Percentiles rank a stretch among this genome's conserved stretches.
phyloP scores from a whole-genome alignment of 495 filamentous ascomycete species.

The Cercophora scortea region DNA sequence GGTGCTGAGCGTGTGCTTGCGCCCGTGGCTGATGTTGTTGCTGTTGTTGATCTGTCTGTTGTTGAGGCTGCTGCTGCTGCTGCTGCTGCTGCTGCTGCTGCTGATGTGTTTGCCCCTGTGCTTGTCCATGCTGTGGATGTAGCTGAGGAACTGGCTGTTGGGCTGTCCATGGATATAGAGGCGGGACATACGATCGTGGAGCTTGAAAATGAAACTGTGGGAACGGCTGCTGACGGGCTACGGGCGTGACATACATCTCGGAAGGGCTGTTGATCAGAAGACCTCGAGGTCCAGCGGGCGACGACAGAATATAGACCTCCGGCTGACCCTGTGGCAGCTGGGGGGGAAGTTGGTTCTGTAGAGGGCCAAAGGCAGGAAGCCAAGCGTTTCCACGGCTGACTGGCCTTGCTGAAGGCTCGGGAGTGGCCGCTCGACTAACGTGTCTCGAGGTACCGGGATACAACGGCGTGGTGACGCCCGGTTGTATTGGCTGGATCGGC shows the following conservation, averaged over 20 bases:
- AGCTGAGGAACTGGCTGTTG: neutral
- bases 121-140: neutral
- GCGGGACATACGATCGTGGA: neutral
- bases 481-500: conserved; percentile 29
- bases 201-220: neutral
- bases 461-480: conserved; percentile 33
- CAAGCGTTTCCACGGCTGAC: conserved; percentile 10
- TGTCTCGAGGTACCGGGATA: conserved; percentile 25
- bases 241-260: conserved; percentile 38
- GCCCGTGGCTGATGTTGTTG: neutral
- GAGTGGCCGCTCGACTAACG: conserved; percentile 35
- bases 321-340: conserved; percentile 22
- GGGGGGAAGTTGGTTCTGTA: conserved; percentile 5
- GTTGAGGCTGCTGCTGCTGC: conserved; percentile 12
- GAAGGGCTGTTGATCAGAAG: conserved; percentile 41
- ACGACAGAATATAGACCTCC: conserved; percentile 54
- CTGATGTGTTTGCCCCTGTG: conserved; percentile 5
- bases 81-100: neutral
- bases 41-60: conserved; percentile 16
- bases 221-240: neutral
- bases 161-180: neutral
- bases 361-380: neutral
- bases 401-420: conserved; percentile 24
- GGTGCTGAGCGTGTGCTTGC: neutral
- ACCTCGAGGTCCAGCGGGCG: conserved; percentile 52